Evolutionary conservation across 176 grass and related monocot genomes (phyloP).

Genomic region (Oryza officinalis): DNA sequence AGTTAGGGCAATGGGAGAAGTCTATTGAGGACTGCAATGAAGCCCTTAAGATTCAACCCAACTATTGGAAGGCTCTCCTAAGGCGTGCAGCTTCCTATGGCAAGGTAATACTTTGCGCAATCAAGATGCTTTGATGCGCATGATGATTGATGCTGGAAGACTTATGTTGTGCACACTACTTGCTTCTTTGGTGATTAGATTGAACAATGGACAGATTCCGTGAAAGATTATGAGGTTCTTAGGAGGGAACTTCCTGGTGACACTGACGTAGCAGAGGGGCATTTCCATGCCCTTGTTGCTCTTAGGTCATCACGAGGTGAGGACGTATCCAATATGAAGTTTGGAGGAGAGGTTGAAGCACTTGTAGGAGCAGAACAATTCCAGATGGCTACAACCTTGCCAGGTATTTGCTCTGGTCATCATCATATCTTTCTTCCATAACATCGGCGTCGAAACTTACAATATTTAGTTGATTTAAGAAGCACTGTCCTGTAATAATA

Average conservation of each 20-base stretch:
- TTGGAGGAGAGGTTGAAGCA: constrained; percentile 91
- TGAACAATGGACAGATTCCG: constrained; percentile 75
- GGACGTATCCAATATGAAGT: constrained; percentile 86
- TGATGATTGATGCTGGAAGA: background rate
- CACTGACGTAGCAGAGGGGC: constrained; percentile 75
- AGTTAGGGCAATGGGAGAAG: constrained; percentile 93
- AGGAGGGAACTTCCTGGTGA: constrained; percentile 81
- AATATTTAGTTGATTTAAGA: background rate
- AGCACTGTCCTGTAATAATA: background rate
- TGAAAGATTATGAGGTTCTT: constrained; percentile 88
- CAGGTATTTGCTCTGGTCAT: constrained; percentile 61
- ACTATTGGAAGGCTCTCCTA: constrained; percentile 94
- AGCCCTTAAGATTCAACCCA: constrained; percentile 84
- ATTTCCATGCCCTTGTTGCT: constrained; percentile 84
- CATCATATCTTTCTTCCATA: constrained; percentile 2
- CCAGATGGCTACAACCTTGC: constrained; percentile 75
- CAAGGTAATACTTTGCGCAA: constrained; percentile 51
- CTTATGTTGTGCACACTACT: constrained; percentile 1
- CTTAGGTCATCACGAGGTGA: constrained; percentile 88
- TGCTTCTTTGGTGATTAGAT: constrained; percentile 57
- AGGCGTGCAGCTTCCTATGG: constrained; percentile 85
- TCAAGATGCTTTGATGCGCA: background rate
- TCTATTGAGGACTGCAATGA: constrained; percentile 91
- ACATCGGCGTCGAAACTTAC: background rate
- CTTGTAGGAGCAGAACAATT: constrained; percentile 80